Base-by-base conservation (phyloP, 2,329 filamentous ascomycete species). In the Fusarium clavum region DNA sequence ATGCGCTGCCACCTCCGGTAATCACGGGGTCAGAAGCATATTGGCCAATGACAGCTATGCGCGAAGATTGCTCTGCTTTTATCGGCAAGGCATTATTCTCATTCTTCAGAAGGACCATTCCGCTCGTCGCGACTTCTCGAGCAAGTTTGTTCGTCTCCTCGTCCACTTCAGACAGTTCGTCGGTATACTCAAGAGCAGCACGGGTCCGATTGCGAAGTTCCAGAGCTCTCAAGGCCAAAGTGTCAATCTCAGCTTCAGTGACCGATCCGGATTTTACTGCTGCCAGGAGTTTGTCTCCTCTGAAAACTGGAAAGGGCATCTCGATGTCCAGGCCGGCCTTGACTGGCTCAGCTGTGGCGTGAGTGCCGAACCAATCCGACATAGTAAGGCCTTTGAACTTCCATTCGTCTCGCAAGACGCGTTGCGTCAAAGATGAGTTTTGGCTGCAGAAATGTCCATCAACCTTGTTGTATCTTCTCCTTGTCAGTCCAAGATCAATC, bases 291-390 rank as follows among this genome's bases (percentile, higher is more conserved):
- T 54, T 69, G 0, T 41, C 41, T 6, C 67, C 69, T 41, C 70
- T 55, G 6, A 70, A 72, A 3, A 72, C 29, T 4, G 69, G 65
- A 0, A 64, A 45, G 0, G 70, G 70, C 69, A 72, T 72, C 32
- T 72, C 70, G 8, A 72, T 24, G 9, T 72, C 70, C 0, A 72
- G 43, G 0, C 69, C 69, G 1, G 69, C 70, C 6, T 62, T 49
- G 13, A 64, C 27, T 3, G 70, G 18, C 2, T 20, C 53, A 3
- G 41, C n/a, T 1, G 57, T 67, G 3, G 66, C 51, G 4, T 47
- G 66, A 49, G 70, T 72, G 2, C 70, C 69, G 13, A 72, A 72
- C 69, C 69, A 72, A 25, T 72, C 70, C 5, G 70, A 72, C 62
- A 72, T 72, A 46, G 49, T 29, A 10, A 58, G 13, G 4, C 70